phyloP scores from a whole-genome alignment of 257 asterid species.

The Scutellaria barbata region DNA sequence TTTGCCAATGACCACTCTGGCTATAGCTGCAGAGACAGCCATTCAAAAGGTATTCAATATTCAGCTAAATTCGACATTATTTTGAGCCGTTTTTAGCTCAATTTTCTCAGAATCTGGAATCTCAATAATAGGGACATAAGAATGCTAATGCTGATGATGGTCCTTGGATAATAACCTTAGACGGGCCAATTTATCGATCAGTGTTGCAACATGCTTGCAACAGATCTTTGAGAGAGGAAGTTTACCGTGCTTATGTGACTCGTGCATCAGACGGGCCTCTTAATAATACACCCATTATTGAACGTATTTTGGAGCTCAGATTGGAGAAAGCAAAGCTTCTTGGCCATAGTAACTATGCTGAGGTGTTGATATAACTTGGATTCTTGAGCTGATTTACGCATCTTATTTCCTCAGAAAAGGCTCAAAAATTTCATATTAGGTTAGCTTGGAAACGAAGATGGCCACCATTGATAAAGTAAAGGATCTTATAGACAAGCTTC shows the following conservation, averaged over 20 bases:
- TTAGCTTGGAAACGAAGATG: constrained; percentile 53
- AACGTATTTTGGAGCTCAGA: constrained; percentile 70
- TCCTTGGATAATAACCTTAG: constrained; percentile 79
- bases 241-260: constrained; percentile 66
- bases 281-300: constrained; percentile 71
- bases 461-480: constrained; percentile 53
- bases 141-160: constrained; percentile 77
- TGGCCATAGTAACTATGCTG: constrained; percentile 71
- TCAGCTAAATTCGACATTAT: background rate
- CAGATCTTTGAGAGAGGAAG: constrained; percentile 77
- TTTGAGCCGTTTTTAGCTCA: background rate
- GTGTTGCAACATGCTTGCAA: constrained; percentile 70
- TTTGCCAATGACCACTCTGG: constrained; percentile 65
- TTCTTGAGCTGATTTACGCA: too few relatives aligned
- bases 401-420: constrained; percentile 16
- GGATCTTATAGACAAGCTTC: constrained; percentile 55
- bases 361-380: constrained; percentile 46
- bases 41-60: constrained; percentile 53
- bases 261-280: constrained; percentile 80
- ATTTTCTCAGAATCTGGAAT: background rate
- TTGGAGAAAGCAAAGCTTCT: constrained; percentile 79
- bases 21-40: constrained; percentile 72
- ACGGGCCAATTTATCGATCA: constrained; percentile 69
- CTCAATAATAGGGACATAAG: constrained; percentile 58
- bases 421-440: constrained; percentile 30